Evolutionary conservation across 257 asterid genomes (phyloP), one percentile per base, ranked within the genome.

Genomic region (Solanum tarijense): DNA sequence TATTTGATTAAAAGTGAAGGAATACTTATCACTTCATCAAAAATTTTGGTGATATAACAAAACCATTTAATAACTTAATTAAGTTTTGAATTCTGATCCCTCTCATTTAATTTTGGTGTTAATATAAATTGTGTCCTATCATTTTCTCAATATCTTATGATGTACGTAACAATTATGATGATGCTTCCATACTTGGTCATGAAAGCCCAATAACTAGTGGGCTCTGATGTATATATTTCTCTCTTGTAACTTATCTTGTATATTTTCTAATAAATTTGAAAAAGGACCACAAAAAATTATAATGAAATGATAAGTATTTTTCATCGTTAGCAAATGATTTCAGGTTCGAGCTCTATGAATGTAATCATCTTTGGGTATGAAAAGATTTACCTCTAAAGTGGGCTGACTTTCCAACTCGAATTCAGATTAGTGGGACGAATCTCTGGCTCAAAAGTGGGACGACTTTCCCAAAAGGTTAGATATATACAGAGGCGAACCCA

Each of bases 271-370:
- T 71, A 31, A 14, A 71, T 31, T 71, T 71, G 41, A 13, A 69
- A 66, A 69, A 29, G 0, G 12, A 69, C 38, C 5, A 69, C 0
- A 18, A 29, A 29, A 29, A 31, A 29, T 29, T 69, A 29, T 29
- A 14, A 66, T 66, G 20, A 14, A 66, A 25, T 25, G 2, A 27
- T 66, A 27, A 12, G 35, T 4, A n/a, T 62, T n/a, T 25, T 62
- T 62, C 0, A 62, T n/a, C 1, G 3, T n/a, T 65, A 65, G 13
- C 5, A n/a, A 65, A 2, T n/a, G 31, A 11, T 2, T 10, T 65
- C 0, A 9, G 3, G 32, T 65, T n/a, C 0, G 0, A n/a, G 0
- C 16, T n/a, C 32, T 65, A 4, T 10, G 27, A 65, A 65, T 11
- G 8, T 21, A 62, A n/a, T 66, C 5, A 14, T 66, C 8, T 66